These are phyloP conservation scores for Paraleonurus japonicus DNA, from an alignment of 257 asterid genomes.

Conservation along the genomic window DNA sequence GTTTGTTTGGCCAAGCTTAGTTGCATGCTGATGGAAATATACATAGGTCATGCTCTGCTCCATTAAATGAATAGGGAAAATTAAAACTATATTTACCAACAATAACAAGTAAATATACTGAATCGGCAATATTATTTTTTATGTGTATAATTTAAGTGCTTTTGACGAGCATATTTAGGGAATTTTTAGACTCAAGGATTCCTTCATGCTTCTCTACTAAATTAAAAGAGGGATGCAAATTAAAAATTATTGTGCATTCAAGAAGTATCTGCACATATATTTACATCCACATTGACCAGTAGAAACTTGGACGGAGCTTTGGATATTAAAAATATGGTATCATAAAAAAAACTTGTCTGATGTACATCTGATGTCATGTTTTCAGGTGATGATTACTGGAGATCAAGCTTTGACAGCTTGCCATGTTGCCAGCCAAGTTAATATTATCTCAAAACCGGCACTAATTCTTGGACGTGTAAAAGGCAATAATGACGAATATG, in stretches of 20 bases:
- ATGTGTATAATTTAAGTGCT: background rate
- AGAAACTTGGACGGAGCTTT: background rate
- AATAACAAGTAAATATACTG: background rate
- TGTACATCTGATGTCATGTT: conserved; percentile 14
- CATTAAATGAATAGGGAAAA: conserved; percentile 11
- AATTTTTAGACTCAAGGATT: background rate
- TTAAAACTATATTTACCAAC: background rate
- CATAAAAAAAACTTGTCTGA: background rate
- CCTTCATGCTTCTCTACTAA: background rate
- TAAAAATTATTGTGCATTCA: background rate
- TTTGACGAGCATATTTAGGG: background rate
- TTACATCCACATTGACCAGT: background rate
- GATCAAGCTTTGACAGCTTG: conserved; percentile 99
- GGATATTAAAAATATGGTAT: background rate
- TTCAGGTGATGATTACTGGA: conserved; percentile 96
- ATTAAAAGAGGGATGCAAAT: background rate
- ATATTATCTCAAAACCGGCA: conserved; percentile 84
- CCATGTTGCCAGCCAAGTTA: conserved; percentile 96
- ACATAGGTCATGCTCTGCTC: conserved; percentile 1
- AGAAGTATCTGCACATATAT: background rate
- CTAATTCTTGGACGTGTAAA: conserved; percentile 65
- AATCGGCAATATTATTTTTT: background rate
- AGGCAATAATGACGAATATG: conserved; percentile 48
- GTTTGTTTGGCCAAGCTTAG: conserved; percentile 7
- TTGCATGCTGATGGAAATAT: conserved; percentile 15